Percentiles rank a stretch among this genome's conserved stretches.
Evolutionary conservation across 2,329 filamentous ascomycete genomes (phyloP).

Genomic region (Fusarium luffae): DNA sequence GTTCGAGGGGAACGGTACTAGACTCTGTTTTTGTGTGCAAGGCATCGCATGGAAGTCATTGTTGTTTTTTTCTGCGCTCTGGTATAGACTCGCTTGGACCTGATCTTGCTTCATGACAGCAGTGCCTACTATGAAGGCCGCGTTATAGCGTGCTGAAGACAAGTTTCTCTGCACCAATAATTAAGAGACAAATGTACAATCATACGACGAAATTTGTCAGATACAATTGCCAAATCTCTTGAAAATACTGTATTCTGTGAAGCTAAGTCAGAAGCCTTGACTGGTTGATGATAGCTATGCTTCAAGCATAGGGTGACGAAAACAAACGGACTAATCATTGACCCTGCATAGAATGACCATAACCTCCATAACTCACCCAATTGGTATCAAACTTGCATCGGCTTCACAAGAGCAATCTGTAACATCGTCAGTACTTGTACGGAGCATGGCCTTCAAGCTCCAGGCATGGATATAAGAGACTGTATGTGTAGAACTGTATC

Average conservation of each 20-base stretch:
- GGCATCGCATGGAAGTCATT: conserved; percentile 24
- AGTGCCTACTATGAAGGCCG: background rate
- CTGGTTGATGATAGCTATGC: background rate
- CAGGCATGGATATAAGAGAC: background rate
- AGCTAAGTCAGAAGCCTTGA: background rate
- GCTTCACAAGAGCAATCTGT: background rate
- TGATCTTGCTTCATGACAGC: conserved; percentile 20
- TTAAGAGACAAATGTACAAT: background rate
- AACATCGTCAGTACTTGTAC: background rate
- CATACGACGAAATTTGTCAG: background rate
- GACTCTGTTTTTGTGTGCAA: conserved; percentile 26
- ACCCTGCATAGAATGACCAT: background rate
- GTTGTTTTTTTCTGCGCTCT: conserved; percentile 12
- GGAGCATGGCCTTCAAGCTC: background rate
- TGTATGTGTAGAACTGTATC: background rate
- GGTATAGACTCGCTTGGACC: conserved; percentile 33
- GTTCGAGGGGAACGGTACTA: conserved; percentile 31
- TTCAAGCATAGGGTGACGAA: background rate
- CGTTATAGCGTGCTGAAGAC: background rate
- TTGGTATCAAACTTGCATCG: background rate
- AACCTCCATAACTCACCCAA: background rate
- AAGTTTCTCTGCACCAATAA: background rate
- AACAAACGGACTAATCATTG: background rate
- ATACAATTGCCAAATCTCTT: background rate
- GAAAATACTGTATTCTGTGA: background rate